phyloP scores from a whole-genome alignment of 1,139 yeast species.

The Yamadazyma songkhlaensis region DNA sequence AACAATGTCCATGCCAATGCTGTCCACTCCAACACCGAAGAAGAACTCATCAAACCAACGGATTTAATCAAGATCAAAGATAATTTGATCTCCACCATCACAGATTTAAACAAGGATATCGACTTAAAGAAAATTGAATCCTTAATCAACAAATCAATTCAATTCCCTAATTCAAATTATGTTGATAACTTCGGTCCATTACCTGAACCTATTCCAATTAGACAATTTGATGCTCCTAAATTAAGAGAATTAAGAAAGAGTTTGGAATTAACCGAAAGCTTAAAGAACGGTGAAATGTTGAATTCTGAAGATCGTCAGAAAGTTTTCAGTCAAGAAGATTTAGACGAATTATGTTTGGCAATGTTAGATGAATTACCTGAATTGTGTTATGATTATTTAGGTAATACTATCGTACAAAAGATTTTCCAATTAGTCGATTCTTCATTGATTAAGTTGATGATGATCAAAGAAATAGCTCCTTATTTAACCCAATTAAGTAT shows the following conservation, averaged over 20 bases:
- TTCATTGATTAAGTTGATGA: slow-evolving; percentile 69
- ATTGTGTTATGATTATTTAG: slow-evolving; percentile 87
- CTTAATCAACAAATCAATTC: slow-evolving; percentile 28
- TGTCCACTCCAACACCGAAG: not conserved
- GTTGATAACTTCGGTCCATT: slow-evolving; percentile 61
- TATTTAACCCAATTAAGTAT: slow-evolving; percentile 88
- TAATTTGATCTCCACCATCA: slow-evolving; percentile 21
- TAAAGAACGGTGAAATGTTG: slow-evolving; percentile 7
- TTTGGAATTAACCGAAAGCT: slow-evolving; percentile 44
- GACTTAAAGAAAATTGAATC: slow-evolving; percentile 34
- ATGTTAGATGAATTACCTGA: slow-evolving; percentile 91
- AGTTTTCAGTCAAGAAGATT: slow-evolving; percentile 45
- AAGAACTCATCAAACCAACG: slow-evolving; percentile 18
- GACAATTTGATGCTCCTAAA: slow-evolving; percentile 87
- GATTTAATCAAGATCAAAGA: slow-evolving; percentile 25
- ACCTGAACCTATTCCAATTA: slow-evolving; percentile 59
- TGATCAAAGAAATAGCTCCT: slow-evolving; percentile 78
- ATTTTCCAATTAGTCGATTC: slow-evolving; percentile 68
- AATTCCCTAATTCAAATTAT: slow-evolving; percentile 34
- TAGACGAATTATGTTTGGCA: slow-evolving; percentile 80
- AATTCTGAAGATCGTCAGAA: slow-evolving; percentile 6
- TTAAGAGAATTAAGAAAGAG: slow-evolving; percentile 57
- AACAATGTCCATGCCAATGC: slow-evolving; percentile 4
- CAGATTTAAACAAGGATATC: slow-evolving; percentile 17
- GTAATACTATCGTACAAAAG: slow-evolving; percentile 94